phyloP scores from a whole-genome alignment of 257 asterid species.

The Plantago elongata region DNA sequence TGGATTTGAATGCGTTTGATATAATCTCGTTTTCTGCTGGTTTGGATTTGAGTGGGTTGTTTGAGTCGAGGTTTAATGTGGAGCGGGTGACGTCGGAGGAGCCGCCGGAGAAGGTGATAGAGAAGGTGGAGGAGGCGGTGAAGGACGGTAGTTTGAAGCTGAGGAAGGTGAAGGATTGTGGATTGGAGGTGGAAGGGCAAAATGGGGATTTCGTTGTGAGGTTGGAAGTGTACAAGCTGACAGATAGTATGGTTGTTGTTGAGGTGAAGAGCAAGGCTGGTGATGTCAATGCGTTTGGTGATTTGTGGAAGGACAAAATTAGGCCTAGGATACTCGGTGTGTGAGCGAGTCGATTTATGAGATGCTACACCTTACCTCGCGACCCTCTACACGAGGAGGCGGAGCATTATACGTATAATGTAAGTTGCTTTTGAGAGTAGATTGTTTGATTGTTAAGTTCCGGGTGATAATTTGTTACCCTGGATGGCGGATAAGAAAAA shows the following conservation, averaged over 20 bases:
- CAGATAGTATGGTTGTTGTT: conserved; percentile 29
- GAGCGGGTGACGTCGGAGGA: conserved; percentile 50
- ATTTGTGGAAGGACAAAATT: conserved; percentile 38
- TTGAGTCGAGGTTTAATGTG: conserved; percentile 36
- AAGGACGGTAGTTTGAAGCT: conserved; percentile 29
- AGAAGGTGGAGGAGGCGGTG: conserved; percentile 48
- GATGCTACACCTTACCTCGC: too few relatives aligned
- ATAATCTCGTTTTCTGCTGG: conserved; percentile 77
- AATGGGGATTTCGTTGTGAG: conserved; percentile 30
- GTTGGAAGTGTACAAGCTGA: conserved; percentile 39
- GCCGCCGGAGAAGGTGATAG: conserved; percentile 48
- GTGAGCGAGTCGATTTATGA: too few relatives aligned
- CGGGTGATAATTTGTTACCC: too few relatives aligned
- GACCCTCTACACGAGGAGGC: too few relatives aligned
- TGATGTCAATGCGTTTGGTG: conserved; percentile 19
- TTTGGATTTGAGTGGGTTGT: conserved; percentile 59
- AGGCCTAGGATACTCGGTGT: conserved; percentile 30
- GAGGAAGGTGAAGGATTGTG: conserved; percentile 37
- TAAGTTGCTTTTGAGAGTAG: too few relatives aligned
- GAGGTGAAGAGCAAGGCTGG: conserved; percentile 37
- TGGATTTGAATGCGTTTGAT: conserved; percentile 64
- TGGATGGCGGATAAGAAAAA: too few relatives aligned
- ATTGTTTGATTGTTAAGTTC: too few relatives aligned
- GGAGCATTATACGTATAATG: too few relatives aligned
- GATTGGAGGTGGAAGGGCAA: conserved; percentile 40